phyloP scores from a whole-genome alignment of 305 asterid species.

The Solanum hybrid region DNA sequence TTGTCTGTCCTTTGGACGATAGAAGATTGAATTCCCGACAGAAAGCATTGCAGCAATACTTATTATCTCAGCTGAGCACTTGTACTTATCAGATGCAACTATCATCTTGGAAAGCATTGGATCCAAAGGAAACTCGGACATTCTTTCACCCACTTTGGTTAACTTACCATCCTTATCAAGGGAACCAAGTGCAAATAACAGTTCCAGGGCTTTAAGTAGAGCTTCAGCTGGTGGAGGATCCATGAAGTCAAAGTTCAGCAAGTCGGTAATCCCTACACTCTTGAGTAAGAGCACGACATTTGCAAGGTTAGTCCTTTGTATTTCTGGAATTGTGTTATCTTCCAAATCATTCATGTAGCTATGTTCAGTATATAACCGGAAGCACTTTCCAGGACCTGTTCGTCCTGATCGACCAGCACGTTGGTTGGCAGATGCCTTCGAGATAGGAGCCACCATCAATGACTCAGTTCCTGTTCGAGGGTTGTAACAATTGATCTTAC shows the following conservation, averaged over 20 bases:
- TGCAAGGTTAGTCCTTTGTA: not conserved
- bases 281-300: not conserved
- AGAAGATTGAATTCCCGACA: constrained; percentile 81
- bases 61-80: not conserved
- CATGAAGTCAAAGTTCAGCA: not conserved
- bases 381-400: not conserved
- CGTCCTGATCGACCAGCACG: not conserved
- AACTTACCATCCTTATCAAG: not conserved
- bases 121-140: not conserved
- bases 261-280: not conserved
- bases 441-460: not conserved
- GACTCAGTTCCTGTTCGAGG: not conserved
- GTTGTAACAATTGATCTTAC: not conserved
- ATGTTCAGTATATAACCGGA: not conserved
- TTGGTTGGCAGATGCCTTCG: not conserved
- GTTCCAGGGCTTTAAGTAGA: not conserved
- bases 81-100: not conserved
- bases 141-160: not conserved
- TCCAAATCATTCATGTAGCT: not conserved
- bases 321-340: not conserved
- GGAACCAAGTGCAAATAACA: not conserved
- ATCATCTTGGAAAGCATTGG: not conserved
- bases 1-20: constrained; percentile 87
- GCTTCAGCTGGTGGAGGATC: not conserved
- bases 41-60: constrained; percentile 22